Evolutionary conservation across 768 basidiomycete species (phyloP).

Genomic region (Cubamyces lactineus): DNA sequence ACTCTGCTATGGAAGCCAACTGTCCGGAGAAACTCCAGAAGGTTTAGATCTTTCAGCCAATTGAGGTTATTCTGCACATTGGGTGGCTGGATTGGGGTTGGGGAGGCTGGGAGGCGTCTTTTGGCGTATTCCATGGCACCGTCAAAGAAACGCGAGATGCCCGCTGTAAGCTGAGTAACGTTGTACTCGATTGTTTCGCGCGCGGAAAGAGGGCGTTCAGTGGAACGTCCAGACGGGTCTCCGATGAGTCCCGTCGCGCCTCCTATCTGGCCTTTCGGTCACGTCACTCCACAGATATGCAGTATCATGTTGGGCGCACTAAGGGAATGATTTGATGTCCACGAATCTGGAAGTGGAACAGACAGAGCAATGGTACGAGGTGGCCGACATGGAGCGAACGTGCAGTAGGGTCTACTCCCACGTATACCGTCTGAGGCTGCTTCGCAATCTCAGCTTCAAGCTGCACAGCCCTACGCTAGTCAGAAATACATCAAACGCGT

Average conservation of each 20-base stretch:
- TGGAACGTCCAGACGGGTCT: conserved; percentile 89
- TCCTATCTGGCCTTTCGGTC: conserved; percentile 68
- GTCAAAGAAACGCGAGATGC: conserved; percentile 74
- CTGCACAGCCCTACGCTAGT: conserved; percentile 14
- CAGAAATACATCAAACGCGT: neutral
- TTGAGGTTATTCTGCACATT: conserved; percentile 67
- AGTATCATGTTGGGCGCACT: conserved; percentile 50
- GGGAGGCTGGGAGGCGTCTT: conserved; percentile 32
- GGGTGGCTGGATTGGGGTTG: conserved; percentile 29
- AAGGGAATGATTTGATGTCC: conserved; percentile 86
- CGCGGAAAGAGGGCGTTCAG: conserved; percentile 76
- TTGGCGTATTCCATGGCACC: conserved; percentile 65
- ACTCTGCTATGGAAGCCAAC: conserved; percentile 83
- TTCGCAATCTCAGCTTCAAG: conserved; percentile 18
- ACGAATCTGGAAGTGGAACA: conserved; percentile 86
- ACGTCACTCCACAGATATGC: neutral
- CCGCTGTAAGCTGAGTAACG: conserved; percentile 59
- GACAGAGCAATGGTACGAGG: conserved; percentile 81
- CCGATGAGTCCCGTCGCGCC: conserved; percentile 97
- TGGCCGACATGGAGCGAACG: conserved; percentile 91
- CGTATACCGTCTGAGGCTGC: conserved; percentile 63
- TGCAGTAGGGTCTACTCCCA: conserved; percentile 93
- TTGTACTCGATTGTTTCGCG: conserved; percentile 65
- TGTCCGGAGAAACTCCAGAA: conserved; percentile 83
- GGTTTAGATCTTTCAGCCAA: conserved; percentile 74